A percentile compares a stretch with the other conserved stretches of the same genome.
These are phyloP conservation scores for Trametes coccinea DNA, from an alignment of 768 basidiomycete genomes.

Conservation along the genomic window DNA sequence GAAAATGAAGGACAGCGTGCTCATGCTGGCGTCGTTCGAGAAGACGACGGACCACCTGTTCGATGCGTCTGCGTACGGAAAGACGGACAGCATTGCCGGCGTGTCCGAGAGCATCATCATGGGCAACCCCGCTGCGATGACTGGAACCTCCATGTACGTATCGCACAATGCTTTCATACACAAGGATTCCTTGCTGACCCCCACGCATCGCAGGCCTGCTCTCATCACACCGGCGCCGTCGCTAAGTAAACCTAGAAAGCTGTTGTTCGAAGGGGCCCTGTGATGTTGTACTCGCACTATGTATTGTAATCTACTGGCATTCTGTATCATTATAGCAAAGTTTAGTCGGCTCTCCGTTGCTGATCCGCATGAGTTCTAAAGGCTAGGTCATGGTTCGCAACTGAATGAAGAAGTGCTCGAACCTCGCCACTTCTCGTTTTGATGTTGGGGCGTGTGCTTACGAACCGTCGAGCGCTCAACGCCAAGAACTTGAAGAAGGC, in stretches of 20 bases:
- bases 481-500: too few species aligned
- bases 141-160: constrained; percentile 89
- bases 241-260: constrained; percentile 38
- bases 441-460: too few species aligned
- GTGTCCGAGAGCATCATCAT: constrained; percentile 99
- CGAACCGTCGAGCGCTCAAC: not conserved
- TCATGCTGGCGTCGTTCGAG: constrained; percentile 99
- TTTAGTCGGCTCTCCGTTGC: too few species aligned
- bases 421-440: too few species aligned
- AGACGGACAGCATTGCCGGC: constrained; percentile 92
- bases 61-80: constrained; percentile 94
- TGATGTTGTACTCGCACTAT: constrained; percentile 23
- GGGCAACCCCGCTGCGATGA: constrained; percentile 93
- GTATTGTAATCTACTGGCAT: constrained; percentile 16
- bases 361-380: too few species aligned
- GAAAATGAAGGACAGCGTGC: constrained; percentile 98
- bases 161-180: not conserved
- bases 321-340: constrained; percentile 17
- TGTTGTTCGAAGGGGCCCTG: constrained; percentile 42
- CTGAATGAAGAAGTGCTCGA: too few species aligned
- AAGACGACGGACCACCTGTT: constrained; percentile 99
- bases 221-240: constrained; percentile 38
- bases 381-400: too few species aligned
- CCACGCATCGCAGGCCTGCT: constrained; percentile 36
- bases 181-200: not conserved